Evolutionary conservation across 2,329 filamentous ascomycete genomes (phyloP).

Genomic region (Aspergillus viridinutans): DNA sequence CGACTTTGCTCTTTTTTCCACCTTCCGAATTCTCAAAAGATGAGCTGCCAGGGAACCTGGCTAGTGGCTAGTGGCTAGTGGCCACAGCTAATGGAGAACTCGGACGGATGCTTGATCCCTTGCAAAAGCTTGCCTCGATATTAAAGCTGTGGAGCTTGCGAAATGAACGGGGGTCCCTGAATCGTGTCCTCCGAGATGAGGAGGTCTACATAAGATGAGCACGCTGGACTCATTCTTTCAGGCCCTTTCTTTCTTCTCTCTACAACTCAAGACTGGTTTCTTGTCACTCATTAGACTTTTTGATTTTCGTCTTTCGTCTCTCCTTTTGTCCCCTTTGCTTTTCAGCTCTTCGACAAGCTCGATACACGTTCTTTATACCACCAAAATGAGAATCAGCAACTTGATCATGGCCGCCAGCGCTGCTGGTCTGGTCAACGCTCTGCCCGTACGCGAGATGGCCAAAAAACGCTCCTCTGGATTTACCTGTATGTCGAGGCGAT

Average conservation of each 20-base stretch:
- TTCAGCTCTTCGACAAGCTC: constrained; percentile 16
- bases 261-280: constrained; percentile 19
- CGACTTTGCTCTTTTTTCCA: neutral
- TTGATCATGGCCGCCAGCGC: constrained; percentile 27
- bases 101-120: neutral
- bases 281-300: constrained; percentile 6
- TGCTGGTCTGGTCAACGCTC: constrained; percentile 23
- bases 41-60: neutral
- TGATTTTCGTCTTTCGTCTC: constrained; percentile 9
- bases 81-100: neutral
- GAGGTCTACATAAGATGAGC: neutral
- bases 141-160: neutral
- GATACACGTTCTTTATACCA: constrained; percentile 17
- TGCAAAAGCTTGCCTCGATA: neutral
- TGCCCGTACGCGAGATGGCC: constrained; percentile 17
- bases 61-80: neutral
- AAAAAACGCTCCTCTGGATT: constrained; percentile 26
- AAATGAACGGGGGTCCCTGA: neutral
- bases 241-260: neutral
- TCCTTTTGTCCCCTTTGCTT: constrained; percentile 9
- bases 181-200: neutral
- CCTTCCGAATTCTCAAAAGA: no score
- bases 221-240: neutral
- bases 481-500: constrained; percentile 15
- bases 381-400: constrained; percentile 28